A percentile compares a stretch with the other conserved stretches of the same genome.
phyloP scores from a whole-genome alignment of 2,329 filamentous ascomycete species.

The Colletotrichum filicis region DNA sequence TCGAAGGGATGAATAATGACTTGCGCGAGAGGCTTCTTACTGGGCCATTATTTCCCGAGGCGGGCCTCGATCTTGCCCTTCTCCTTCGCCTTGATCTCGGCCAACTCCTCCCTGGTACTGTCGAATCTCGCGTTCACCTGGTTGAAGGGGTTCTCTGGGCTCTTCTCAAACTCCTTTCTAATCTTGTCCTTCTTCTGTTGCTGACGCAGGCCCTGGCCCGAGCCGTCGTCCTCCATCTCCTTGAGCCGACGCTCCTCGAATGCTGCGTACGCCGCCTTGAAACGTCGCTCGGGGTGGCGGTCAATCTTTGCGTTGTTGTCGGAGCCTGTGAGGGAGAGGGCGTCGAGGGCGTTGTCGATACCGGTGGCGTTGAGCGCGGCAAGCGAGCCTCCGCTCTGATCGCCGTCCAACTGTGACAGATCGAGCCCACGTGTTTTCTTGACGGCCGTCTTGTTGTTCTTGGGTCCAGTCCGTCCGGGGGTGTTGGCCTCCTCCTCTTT shows the following conservation, averaged over 20 bases:
- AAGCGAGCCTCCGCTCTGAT: constrained; percentile 53
- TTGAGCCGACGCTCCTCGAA: constrained; percentile 84
- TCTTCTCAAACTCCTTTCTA: constrained; percentile 93
- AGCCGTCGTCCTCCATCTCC: constrained; percentile 87
- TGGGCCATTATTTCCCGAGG: constrained; percentile 55
- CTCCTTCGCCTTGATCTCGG: constrained; percentile 72
- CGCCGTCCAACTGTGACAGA: constrained; percentile 77
- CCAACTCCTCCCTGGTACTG: constrained; percentile 80
- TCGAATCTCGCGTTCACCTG: constrained; percentile 83
- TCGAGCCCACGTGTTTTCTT: constrained; percentile 81
- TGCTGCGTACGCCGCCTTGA: constrained; percentile 84
- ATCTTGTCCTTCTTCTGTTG: constrained; percentile 89
- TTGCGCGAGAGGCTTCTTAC: neutral
- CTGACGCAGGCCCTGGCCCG: constrained; percentile 75
- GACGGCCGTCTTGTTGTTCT: constrained; percentile 74
- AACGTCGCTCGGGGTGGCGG: constrained; percentile 86
- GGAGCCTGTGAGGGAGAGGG: constrained; percentile 74
- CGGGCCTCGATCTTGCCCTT: constrained; percentile 79
- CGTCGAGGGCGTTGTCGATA: constrained; percentile 94
- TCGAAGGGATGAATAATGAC: neutral
- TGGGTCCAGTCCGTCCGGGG: constrained; percentile 68
- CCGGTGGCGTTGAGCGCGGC: constrained; percentile 81
- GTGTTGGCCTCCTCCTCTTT: constrained; percentile 82
- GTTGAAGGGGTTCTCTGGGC: constrained; percentile 95
- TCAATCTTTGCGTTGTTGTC: constrained; percentile 77